Base-by-base conservation (phyloP, 192 early-diverging fungal species). In the Podila epigama region DNA sequence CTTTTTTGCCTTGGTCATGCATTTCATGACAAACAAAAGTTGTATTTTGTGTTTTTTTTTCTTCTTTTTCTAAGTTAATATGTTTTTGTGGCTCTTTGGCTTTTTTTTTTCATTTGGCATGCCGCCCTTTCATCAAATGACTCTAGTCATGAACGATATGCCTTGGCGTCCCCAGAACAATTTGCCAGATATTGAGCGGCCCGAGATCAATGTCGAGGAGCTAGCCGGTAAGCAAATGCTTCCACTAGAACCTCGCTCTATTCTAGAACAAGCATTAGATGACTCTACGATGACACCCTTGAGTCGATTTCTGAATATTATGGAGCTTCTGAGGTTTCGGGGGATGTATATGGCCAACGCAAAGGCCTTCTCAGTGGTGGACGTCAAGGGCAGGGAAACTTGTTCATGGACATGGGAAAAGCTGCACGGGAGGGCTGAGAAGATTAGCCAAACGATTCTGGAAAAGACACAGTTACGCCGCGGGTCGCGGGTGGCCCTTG, bases 351-450 rank as follows among this genome's bases (percentile, higher is more conserved):
- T 88, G 37, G 81, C 84, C 55, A 83, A 82, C 29, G 65, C 69
- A 13, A 79, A 83, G 20, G 92, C 92, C 1, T 94, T 92, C 59
- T 82, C 89, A 11, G 78, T 87, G 18, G 79, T 93, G 1, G 94
- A 96, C 70, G 71, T 81, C 37, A 93, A 93, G 54, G 93, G 93
- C 29, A 86, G 88, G 32, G 93, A 94, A 60, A 66, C 83, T 18
- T 69, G 81, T 25, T 84, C 85, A 9, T 82, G 91, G 78, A 90
- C 92, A 20, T 96, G 91, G 90, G 86, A 90, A 32, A 92, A 90
- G 56, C 75, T 93, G 32, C 82, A 90, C 60, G 81, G 83, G 33
- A 77, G 89, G 27, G 91, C 93, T 5, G 89, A 92, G 60, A 91
- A 92, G 58, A 72, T 94, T 5, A 87, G 90, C 11, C 85, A 88